Conservation (phyloP, 2,329 filamentous ascomycete genomes). For the Neonectria faginata region DNA sequence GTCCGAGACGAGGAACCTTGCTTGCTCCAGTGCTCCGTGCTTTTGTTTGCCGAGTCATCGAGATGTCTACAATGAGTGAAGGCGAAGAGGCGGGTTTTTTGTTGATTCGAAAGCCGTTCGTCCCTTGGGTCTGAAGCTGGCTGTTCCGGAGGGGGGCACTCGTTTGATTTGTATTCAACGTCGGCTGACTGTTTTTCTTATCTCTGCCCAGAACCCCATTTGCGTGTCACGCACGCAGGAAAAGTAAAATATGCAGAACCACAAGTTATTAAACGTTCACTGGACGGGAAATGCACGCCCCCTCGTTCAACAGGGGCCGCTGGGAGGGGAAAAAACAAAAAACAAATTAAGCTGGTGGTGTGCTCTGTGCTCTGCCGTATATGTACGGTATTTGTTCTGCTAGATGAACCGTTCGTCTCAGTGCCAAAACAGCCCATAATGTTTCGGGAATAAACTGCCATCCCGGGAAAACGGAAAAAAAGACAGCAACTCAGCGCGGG, state of each 20-base stretch:
- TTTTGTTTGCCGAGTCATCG: constrained; percentile 2
- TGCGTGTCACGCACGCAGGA: constrained; percentile 21
- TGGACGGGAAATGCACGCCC: constrained; percentile 10
- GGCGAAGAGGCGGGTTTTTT: not conserved
- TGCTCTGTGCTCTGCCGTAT: constrained; percentile 17
- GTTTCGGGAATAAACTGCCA: constrained; percentile 38
- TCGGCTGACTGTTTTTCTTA: constrained; percentile 20
- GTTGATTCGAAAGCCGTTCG: not conserved
- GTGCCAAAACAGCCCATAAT: constrained; percentile 15
- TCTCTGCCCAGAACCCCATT: constrained; percentile 19
- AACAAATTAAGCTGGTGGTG: constrained; percentile 27
- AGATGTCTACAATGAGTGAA: not conserved
- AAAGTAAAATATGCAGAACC: not conserved
- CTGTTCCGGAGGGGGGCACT: not conserved
- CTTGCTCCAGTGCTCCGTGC: constrained; percentile 24
- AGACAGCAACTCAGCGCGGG: constrained; percentile 19
- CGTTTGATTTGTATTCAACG: not conserved
- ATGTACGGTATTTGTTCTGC: constrained; percentile 24
- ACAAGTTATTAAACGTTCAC: not conserved
- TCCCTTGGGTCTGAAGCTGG: not conserved
- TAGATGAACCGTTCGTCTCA: constrained; percentile 34
- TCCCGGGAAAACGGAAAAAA: constrained; percentile 34
- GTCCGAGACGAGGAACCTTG: constrained; percentile 25
- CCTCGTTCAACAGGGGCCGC: constrained; percentile 31
- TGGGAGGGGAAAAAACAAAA: not conserved